Conservation (phyloP, 2,329 filamentous ascomycete genomes). For the Xylariaceae sp. region DNA sequence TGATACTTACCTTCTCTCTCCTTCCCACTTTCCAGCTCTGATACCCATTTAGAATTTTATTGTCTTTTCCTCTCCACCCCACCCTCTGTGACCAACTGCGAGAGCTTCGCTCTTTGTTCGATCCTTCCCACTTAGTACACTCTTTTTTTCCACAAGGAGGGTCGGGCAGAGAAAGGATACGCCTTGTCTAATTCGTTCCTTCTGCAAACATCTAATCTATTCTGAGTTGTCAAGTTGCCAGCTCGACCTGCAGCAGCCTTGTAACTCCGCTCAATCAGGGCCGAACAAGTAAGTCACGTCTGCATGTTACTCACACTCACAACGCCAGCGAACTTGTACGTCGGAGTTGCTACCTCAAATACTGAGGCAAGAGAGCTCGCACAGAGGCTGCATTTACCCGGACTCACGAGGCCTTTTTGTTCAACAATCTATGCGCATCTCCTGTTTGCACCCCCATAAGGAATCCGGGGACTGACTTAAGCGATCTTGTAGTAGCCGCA, state of each 20-base stretch:
- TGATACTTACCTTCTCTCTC: slow-evolving; percentile 28
- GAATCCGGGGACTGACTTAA: slow-evolving; percentile 20
- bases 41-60: too few relatives aligned
- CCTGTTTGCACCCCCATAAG: slow-evolving; percentile 26
- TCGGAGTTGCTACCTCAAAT: slow-evolving; percentile 23
- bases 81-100: slow-evolving; percentile 29
- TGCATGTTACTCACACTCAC: slow-evolving; percentile 27
- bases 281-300: slow-evolving; percentile 31
- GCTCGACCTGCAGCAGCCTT: slow-evolving; percentile 27
- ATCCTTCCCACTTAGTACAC: slow-evolving; percentile 27
- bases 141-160: slow-evolving; percentile 29
- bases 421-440: slow-evolving; percentile 27
- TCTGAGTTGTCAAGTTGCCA: slow-evolving; percentile 32
- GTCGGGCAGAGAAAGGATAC: slow-evolving; percentile 20
- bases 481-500: slow-evolving; percentile 11
- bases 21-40: too few relatives aligned
- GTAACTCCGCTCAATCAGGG: slow-evolving; percentile 26
- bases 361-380: slow-evolving; percentile 27
- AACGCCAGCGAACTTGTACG: slow-evolving; percentile 17
- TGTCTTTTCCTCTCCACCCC: slow-evolving; percentile 28
- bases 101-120: slow-evolving; percentile 38
- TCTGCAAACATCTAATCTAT: slow-evolving; percentile 39
- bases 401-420: slow-evolving; percentile 27
- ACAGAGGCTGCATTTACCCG: slow-evolving; percentile 32
- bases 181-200: slow-evolving; percentile 37